These are phyloP conservation scores for Solanum aculeatissimum DNA, from an alignment of 305 asterid species.

Conservation along the genomic window DNA sequence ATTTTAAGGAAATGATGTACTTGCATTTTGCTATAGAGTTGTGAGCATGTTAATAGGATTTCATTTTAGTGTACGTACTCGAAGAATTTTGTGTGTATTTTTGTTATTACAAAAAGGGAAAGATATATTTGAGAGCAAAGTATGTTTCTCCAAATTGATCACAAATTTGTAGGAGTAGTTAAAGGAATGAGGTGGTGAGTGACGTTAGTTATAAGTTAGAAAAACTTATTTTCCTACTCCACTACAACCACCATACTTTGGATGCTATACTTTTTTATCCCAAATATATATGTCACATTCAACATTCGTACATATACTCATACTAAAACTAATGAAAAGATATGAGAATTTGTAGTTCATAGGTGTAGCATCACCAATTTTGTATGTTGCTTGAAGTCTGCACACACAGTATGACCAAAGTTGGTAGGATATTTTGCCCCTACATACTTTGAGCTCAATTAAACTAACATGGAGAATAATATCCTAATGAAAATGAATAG, in stretches of 20 bases:
- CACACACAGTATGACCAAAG: not conserved
- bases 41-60: no score
- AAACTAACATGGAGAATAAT: not conserved
- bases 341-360: not conserved
- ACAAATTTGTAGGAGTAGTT: slow-evolving; percentile 31
- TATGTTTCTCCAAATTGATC: not conserved
- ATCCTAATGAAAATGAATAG: not conserved
- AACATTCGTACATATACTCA: not conserved
- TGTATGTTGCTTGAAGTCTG: not conserved
- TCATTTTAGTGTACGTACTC: no score
- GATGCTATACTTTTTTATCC: slow-evolving; percentile 4
- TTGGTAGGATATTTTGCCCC: not conserved
- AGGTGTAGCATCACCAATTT: not conserved
- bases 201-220: slow-evolving; percentile 16
- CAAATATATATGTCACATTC: not conserved
- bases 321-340: not conserved
- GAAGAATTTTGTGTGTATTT: no score
- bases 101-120: not conserved
- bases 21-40: no score
- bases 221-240: slow-evolving; percentile 45
- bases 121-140: not conserved
- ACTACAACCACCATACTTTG: slow-evolving; percentile 42
- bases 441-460: not conserved
- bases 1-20: no score
- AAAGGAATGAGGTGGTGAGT: slow-evolving; percentile 27